These are phyloP conservation scores for Ascoidea rubescens DNA, from an alignment of 805 yeast genomes.

Conservation along the genomic window DNA sequence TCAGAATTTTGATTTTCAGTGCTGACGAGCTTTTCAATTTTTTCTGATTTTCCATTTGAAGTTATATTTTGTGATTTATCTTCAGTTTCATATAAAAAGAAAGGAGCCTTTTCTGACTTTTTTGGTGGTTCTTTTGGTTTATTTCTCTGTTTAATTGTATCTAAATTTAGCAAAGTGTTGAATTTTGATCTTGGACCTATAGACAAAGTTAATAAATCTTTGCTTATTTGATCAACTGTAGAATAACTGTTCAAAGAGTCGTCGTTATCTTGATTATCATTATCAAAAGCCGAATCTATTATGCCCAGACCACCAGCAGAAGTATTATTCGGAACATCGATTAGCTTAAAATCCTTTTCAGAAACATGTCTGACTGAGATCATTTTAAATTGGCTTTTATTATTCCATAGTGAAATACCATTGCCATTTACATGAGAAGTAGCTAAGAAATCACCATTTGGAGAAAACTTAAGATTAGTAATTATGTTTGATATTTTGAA, in stretches of 20 bases:
- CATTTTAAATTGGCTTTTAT: conserved; percentile 69
- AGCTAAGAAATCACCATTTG: conserved; percentile 80
- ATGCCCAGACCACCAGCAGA: conserved; percentile 65
- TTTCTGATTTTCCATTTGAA: conserved; percentile 1
- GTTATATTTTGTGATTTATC: conserved; percentile 9
- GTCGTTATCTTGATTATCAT: conserved; percentile 19
- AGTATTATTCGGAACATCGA: conserved; percentile 59
- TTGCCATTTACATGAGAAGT: conserved; percentile 84
- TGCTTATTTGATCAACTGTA: conserved; percentile 48
- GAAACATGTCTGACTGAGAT: conserved; percentile 56
- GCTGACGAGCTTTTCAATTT: conserved; percentile 15
- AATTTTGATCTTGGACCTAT: conserved; percentile 66
- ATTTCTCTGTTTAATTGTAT: conserved; percentile 71
- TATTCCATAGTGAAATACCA: conserved; percentile 89
- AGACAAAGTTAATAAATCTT: conserved; percentile 57
- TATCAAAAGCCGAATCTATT: conserved; percentile 65
- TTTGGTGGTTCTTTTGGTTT: conserved; percentile 84
- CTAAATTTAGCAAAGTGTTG: conserved; percentile 67
- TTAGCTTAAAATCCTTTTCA: conserved; percentile 53
- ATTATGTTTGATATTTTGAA: conserved; percentile 66
- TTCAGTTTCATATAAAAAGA: conserved; percentile 41
- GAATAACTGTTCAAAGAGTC: conserved; percentile 25
- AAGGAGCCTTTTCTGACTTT: conserved; percentile 68
- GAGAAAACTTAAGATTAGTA: conserved; percentile 68
- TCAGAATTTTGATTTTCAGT: conserved; percentile 12